Conservation (phyloP, 23 red algal species). For the Pyropia yezoensis region DNA sequence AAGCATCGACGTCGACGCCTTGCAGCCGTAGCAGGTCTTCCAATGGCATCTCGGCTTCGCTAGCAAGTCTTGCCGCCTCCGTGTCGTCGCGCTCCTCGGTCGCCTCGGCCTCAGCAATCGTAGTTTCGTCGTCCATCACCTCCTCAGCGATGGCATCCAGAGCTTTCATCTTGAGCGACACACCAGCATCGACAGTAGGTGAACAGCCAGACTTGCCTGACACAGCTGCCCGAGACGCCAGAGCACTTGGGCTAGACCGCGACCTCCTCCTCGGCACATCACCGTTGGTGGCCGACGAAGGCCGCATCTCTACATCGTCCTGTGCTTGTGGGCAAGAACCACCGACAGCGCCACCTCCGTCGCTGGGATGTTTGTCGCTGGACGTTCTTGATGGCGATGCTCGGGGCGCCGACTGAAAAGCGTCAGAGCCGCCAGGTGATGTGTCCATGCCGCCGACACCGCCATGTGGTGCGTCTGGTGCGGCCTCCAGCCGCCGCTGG, state of each 20-base stretch:
- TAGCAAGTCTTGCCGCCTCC: slow-evolving; percentile 13
- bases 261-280: background rate
- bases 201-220: background rate
- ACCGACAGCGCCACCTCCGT: too few species aligned
- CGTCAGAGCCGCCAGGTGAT: too few species aligned
- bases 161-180: background rate
- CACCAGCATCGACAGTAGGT: background rate
- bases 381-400: too few species aligned
- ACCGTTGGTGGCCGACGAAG: background rate
- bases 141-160: background rate
- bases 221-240: background rate
- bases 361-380: too few species aligned
- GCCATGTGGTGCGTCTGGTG: too few species aligned
- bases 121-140: slow-evolving; percentile 44
- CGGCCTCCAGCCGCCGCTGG: too few species aligned
- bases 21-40: slow-evolving; percentile 49
- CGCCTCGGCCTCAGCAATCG: slow-evolving; percentile 29
- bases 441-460: too few species aligned
- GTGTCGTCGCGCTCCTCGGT: slow-evolving; percentile 25
- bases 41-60: slow-evolving; percentile 29
- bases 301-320: background rate
- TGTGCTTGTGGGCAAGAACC: background rate
- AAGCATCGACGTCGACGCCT: slow-evolving; percentile 48
- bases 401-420: too few species aligned
- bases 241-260: background rate